Base-by-base conservation (phyloP, 2,329 filamentous ascomycete species). In the Penicillium sp. region DNA sequence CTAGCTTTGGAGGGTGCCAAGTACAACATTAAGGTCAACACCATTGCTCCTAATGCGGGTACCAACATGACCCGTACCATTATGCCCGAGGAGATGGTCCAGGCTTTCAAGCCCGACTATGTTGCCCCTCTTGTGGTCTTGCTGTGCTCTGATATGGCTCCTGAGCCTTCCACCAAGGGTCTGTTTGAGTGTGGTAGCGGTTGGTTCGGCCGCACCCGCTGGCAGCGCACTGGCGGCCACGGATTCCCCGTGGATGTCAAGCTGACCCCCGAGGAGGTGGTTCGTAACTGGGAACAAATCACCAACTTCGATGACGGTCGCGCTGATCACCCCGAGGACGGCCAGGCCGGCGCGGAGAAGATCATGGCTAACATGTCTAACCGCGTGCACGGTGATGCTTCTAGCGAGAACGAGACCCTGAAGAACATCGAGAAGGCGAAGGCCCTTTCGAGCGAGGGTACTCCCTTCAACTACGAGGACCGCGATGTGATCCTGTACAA, bases 81-180 rank as follows among this genome's bases (percentile, higher is more conserved):
- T 74, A 85, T 99, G 82, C 94, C 94, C 31, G 92, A 96, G 78
- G 94, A 99, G 81, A 87, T 97, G 81, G 93, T 99, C 19, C 93
- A 97, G 81, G 93, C 94, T 45, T 96, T 99, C 84, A 99, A 97
- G 87, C 94, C 94, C 59, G 93, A 97, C 73, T 97, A 96, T 78
- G 93, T 99, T 75, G 94, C 94, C 53, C 94, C 94, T 60, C 80
- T 97, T 38, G 93, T 99, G 51, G 86, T 93, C 55, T 86, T 93
- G 43, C 89, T 99, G 57, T 91, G 87, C 74, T 88, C 86, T 15
- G 94, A 99, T 80, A 90, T 91, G 79, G 87, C 92, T 53, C 93
- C 94, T 29, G 85, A 89, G 71, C 86, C 89, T 66, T 85, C 87
- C 17, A 97, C 92, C 57, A 93, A 93, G 64, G 89, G 88, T 53